Conservation (phyloP, 257 asterid genomes). For the Plantago elongata region DNA sequence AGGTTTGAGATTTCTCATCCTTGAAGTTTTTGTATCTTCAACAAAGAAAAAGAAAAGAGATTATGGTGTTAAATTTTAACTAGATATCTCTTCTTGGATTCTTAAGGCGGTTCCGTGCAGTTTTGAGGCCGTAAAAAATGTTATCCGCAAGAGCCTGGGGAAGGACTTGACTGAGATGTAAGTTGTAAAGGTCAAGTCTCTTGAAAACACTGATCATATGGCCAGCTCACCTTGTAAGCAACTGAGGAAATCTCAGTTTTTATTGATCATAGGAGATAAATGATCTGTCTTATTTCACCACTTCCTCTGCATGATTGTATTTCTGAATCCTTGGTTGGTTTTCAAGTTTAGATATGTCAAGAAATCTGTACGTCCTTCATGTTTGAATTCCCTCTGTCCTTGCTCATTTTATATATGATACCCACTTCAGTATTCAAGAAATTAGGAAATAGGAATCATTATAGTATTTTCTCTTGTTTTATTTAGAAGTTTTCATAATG, state of each 20-base stretch:
- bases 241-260: conserved; percentile 1
- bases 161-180: conserved; percentile 66
- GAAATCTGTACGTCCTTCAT: conserved; percentile 2
- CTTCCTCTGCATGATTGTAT: conserved; percentile 3
- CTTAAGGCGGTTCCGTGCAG: conserved; percentile 75
- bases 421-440: too few species aligned
- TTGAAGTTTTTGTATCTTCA: background rate
- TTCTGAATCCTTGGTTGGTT: background rate
- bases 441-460: background rate
- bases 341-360: background rate
- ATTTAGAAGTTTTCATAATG: background rate
- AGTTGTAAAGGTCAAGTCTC: conserved; percentile 28
- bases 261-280: conserved; percentile 1
- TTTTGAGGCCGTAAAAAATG: conserved; percentile 64
- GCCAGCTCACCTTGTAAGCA: conserved; percentile 9
- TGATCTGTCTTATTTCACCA: background rate
- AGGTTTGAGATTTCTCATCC: conserved; percentile 37
- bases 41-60: too few species aligned
- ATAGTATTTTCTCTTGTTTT: background rate
- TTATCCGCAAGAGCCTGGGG: conserved; percentile 57
- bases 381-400: background rate
- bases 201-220: conserved; percentile 5
- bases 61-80: conserved; percentile 13
- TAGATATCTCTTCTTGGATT: conserved; percentile 15
- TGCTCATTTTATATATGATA: too few species aligned